Base-by-base conservation (phyloP, 2,329 filamentous ascomycete genomes). In the Colletotrichum sp. region DNA sequence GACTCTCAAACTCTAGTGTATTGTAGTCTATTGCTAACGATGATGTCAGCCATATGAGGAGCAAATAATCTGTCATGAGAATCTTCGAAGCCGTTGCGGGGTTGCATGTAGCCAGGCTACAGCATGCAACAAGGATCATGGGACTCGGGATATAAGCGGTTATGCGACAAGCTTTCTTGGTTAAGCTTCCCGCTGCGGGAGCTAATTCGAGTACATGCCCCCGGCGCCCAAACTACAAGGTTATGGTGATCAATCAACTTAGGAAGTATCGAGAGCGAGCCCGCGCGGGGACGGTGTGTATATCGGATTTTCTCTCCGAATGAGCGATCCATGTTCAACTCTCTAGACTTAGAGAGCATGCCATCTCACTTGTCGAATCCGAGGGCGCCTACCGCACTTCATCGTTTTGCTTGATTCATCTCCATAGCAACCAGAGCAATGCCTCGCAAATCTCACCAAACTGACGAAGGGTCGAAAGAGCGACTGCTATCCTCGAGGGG, bases 371-470 rank as follows among this genome's bases (percentile, higher is more conserved):
- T 4, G 12, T 24, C 12, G n/a, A 24, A 21, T 49, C 3, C 18
- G 5, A 49, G 18, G 8, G 6, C 39, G 5, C 2, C 18, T 6
- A 1, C 18, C 1, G 5, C 18, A 18, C 18, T 0, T 52, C 4
- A 2, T 21, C 44, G 8, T 3, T 13, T 4, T 52, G n/a, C 6
- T 13, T 13, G 18, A 52, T 52, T 9, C 3, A 52, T 21, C 5
- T 8, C 6, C 44, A n/a, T 6, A 6, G 6, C 44, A 7, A 24
- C 2, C 6, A 21, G 12, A 21, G 10, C 44, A 52, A 52, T 52
- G 44, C 8, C 44, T 8, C 10, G 5, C 10, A 52, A 52, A 21
- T 52, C 44, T 21, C 44, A 52, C n/a, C 44, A 13, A 2, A 52
- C 3, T 1, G n/a, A 52, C 44, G 44, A 52, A 21, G 44, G 44